These are phyloP conservation scores for Aegilops tauschii DNA, from an alignment of 176 grass and related monocot species.

Conservation along the genomic window DNA sequence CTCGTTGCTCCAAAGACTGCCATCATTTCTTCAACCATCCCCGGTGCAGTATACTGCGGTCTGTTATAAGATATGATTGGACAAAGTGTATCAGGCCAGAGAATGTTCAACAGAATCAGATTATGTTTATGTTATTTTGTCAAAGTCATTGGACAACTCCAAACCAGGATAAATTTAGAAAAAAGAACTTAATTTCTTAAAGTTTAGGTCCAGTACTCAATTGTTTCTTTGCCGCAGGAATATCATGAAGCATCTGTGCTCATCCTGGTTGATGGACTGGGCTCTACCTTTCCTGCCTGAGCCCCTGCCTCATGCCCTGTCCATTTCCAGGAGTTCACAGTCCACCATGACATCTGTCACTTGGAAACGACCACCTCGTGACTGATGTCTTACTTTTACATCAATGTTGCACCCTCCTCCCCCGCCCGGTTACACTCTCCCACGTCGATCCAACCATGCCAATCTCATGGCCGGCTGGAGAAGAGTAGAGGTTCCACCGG, in stretches of 20 bases:
- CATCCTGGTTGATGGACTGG: conserved; percentile 89
- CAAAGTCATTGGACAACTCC: conserved; percentile 47
- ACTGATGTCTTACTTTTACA: conserved; percentile 73
- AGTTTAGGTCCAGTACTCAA: conserved; percentile 79
- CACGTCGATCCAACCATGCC: conserved; percentile 69
- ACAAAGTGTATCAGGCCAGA: conserved; percentile 14
- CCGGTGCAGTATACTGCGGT: background rate
- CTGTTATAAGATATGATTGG: background rate
- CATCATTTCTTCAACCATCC: conserved; percentile 3
- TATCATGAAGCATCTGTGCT: conserved; percentile 63
- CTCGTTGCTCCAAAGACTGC: background rate
- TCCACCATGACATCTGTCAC: conserved; percentile 66
- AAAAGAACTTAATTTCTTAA: conserved; percentile 60
- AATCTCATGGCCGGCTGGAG: conserved; percentile 78
- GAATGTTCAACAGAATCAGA: conserved; percentile 33
- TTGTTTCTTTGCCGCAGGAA: conserved; percentile 99
- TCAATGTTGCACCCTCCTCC: conserved; percentile 67
- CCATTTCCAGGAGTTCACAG: conserved; percentile 76
- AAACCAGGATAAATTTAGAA: conserved; percentile 58
- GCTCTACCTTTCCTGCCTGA: conserved; percentile 79
- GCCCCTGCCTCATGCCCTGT: conserved; percentile 70
- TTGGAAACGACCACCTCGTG: conserved; percentile 72
- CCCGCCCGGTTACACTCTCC: conserved; percentile 50
- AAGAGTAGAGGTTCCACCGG: conserved; percentile 81
- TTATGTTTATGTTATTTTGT: conserved; percentile 40